Evolutionary conservation across 495 filamentous ascomycete genomes (phyloP).

Genomic region (Hyaloscypha hepaticicola): DNA sequence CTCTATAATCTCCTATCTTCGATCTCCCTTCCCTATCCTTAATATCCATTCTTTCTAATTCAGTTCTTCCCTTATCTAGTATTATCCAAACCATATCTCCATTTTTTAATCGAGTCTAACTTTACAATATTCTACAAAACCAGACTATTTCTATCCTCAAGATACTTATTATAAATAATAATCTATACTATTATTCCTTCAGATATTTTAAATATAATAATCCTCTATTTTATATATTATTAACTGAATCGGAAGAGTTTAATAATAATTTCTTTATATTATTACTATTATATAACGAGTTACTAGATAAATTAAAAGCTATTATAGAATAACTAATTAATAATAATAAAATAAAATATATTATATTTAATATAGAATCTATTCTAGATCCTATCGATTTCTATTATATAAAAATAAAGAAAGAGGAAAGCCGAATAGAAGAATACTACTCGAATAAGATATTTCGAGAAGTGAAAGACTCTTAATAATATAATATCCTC

Average conservation of each 20-base stretch:
- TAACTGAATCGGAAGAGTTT: slow-evolving; percentile 14
- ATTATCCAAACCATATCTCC: slow-evolving; percentile 11
- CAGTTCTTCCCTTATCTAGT: slow-evolving; percentile 3
- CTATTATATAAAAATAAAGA: slow-evolving; percentile 14
- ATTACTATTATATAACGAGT: neutral
- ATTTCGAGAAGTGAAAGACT: slow-evolving; percentile 5
- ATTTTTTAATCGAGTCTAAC: slow-evolving; percentile 12
- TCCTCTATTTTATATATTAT: slow-evolving; percentile 15
- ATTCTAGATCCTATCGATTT: slow-evolving; percentile 9
- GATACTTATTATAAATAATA: slow-evolving; percentile 5
- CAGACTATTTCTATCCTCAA: slow-evolving; percentile 9
- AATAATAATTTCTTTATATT: neutral
- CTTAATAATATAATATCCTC: slow-evolving; percentile 3
- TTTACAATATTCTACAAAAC: slow-evolving; percentile 9
- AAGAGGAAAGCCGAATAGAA: slow-evolving; percentile 7
- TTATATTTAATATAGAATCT: slow-evolving; percentile 3
- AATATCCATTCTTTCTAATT: slow-evolving; percentile 7
- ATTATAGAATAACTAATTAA: slow-evolving; percentile 12
- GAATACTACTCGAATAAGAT: slow-evolving; percentile 10
- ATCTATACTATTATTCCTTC: slow-evolving; percentile 12
- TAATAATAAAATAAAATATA: slow-evolving; percentile 7
- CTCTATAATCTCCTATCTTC: neutral
- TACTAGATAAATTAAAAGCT: slow-evolving; percentile 11
- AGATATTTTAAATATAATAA: slow-evolving; percentile 10
- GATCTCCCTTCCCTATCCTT: slow-evolving; percentile 8